These are phyloP conservation scores for Jamesozyma gamospora DNA, from an alignment of 805 yeast genomes.

Conservation along the genomic window DNA sequence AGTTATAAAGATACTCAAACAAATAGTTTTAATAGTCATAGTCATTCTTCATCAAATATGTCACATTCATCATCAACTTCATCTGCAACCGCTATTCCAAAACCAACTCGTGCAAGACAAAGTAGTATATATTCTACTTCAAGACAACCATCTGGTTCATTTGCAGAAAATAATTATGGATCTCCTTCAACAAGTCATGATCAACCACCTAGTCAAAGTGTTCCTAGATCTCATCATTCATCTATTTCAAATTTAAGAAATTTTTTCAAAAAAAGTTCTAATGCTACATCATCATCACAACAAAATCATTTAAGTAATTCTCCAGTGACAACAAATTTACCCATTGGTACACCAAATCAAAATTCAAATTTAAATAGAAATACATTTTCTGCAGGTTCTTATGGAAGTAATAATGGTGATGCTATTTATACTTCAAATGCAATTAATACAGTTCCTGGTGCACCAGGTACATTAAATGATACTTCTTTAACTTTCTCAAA, in stretches of 20 bases:
- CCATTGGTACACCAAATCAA: constrained; percentile 1
- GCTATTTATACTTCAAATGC: constrained; percentile 22
- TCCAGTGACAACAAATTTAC: background rate
- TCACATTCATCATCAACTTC: background rate
- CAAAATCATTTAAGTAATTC: constrained; percentile 2
- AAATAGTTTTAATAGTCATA: background rate
- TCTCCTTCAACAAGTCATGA: constrained; percentile 26
- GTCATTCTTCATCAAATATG: background rate
- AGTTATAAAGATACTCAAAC: constrained; percentile 11
- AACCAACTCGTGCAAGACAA: constrained; percentile 28
- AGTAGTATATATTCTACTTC: constrained; percentile 29
- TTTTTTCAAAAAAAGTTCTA: constrained; percentile 45
- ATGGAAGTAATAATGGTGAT: constrained; percentile 31
- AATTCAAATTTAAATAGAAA: background rate
- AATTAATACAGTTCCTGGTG: constrained; percentile 17
- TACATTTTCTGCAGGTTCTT: constrained; percentile 24
- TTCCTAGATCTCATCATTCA: constrained; percentile 49
- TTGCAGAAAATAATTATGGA: constrained; percentile 17
- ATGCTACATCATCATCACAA: background rate
- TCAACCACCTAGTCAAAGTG: constrained; percentile 31
- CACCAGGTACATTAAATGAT: constrained; percentile 32
- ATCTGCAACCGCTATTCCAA: constrained; percentile 26
- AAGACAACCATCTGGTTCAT: constrained; percentile 24
- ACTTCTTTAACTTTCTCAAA: constrained; percentile 49
- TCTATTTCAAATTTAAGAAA: constrained; percentile 72